phyloP scores from a whole-genome alignment of 192 early-diverging fungal species.

The Chytriomyces hyalinus region DNA sequence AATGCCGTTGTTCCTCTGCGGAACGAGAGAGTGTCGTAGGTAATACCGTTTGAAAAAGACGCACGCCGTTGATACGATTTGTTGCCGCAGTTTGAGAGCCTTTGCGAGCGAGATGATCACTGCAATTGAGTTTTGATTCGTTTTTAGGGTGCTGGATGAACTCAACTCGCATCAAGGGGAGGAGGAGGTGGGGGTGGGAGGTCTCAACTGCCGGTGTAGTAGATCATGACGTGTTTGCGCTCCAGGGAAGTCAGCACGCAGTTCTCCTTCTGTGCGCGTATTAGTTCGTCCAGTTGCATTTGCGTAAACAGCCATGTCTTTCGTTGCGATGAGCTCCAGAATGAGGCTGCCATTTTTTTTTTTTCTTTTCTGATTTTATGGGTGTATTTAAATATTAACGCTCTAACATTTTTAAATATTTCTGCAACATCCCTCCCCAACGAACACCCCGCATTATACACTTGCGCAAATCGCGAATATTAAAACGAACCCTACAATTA shows the following conservation, averaged over 20 bases:
- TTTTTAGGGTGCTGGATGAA: background rate
- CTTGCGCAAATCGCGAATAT: background rate
- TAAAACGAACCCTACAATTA: background rate
- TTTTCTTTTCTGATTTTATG: background rate
- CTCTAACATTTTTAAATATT: too few species aligned
- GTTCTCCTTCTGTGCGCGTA: background rate
- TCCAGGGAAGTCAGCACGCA: background rate
- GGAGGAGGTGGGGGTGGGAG: too few species aligned
- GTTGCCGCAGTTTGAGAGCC: conserved; percentile 56
- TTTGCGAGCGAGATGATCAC: conserved; percentile 16
- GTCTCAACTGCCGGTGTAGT: conserved; percentile 17
- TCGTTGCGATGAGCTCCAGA: conserved; percentile 27
- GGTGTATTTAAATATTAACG: too few species aligned
- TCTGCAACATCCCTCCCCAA: background rate
- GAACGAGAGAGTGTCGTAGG: conserved; percentile 39
- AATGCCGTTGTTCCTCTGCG: conserved; percentile 36
- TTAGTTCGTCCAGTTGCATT: background rate
- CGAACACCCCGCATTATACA: background rate
- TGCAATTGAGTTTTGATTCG: background rate
- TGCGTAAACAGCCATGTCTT: conserved; percentile 23
- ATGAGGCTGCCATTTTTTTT: conserved; percentile 26
- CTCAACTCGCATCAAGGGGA: too few species aligned
- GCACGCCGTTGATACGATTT: conserved; percentile 80
- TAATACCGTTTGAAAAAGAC: conserved; percentile 93
- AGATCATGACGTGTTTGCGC: background rate